Conservation (phyloP, 176 grass and related monocot genomes). For the Hordeum marinum region DNA sequence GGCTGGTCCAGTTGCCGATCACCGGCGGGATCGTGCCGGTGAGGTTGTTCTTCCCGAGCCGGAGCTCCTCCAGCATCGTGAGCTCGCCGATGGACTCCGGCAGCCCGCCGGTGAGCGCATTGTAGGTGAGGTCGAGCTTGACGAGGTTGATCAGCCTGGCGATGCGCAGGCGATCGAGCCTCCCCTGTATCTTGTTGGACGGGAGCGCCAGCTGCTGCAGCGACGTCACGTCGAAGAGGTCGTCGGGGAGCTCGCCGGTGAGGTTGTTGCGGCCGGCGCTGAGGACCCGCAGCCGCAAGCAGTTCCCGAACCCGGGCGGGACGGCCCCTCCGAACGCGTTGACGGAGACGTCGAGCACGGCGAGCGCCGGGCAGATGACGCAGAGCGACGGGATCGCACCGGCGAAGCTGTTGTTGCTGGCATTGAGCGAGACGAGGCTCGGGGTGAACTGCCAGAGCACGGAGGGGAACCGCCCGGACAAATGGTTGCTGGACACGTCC, state of each 20-base stretch:
- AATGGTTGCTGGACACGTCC: slow-evolving; percentile 44
- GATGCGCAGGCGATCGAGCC: slow-evolving; percentile 12
- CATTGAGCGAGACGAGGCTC: slow-evolving; percentile 31
- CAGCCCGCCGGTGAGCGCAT: slow-evolving; percentile 25
- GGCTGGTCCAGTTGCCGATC: slow-evolving; percentile 36
- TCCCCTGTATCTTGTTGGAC: slow-evolving; percentile 20
- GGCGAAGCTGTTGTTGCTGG: slow-evolving; percentile 38
- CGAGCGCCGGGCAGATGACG: not conserved
- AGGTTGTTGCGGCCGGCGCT: slow-evolving; percentile 33
- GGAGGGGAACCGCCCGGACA: slow-evolving; percentile 34
- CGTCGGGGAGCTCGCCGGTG: slow-evolving; percentile 34
- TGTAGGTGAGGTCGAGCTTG: slow-evolving; percentile 9
- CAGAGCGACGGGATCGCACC: slow-evolving; percentile 37
- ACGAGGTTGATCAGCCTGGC: slow-evolving; percentile 22
- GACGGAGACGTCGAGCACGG: slow-evolving; percentile 33
- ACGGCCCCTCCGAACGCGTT: slow-evolving; percentile 23
- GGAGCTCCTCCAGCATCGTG: slow-evolving; percentile 22
- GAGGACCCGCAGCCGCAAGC: slow-evolving; percentile 20
- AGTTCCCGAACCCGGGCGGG: slow-evolving; percentile 19
- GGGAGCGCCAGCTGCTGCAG: slow-evolving; percentile 26
- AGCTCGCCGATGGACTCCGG: slow-evolving; percentile 36
- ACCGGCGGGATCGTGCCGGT: slow-evolving; percentile 33
- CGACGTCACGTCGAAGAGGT: slow-evolving; percentile 40
- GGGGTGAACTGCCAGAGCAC: slow-evolving; percentile 15
- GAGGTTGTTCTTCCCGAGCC: slow-evolving; percentile 15